A percentile compares a stretch with the other conserved stretches of the same genome.
phyloP scores from a whole-genome alignment of 2,329 filamentous ascomycete species.

The Dactylellina sp. region DNA sequence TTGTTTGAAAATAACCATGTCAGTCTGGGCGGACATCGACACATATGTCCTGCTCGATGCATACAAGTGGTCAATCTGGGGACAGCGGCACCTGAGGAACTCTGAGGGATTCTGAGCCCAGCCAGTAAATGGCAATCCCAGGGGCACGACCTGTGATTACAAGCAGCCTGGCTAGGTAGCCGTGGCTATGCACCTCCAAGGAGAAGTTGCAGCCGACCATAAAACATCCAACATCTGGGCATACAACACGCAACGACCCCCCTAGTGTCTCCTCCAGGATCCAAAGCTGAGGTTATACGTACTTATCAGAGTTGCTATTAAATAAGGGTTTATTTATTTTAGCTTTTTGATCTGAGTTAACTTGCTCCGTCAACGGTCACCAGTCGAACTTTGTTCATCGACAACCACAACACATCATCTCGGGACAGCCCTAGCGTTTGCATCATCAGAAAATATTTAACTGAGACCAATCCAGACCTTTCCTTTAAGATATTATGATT shows the following conservation, averaged over 20 bases:
- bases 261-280: neutral
- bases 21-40: too few species aligned
- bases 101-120: neutral
- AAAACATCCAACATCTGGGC: slow-evolving; percentile 17
- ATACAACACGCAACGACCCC: slow-evolving; percentile 6
- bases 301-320: too few species aligned
- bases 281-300: too few species aligned
- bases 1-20: slow-evolving; percentile 9
- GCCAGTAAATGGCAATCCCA: slow-evolving; percentile 10
- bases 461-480: too few species aligned
- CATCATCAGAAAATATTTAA: too few species aligned
- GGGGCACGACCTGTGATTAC: slow-evolving; percentile 28
- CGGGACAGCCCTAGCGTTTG: too few species aligned
- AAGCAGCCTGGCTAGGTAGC: slow-evolving; percentile 15
- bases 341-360: too few species aligned
- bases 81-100: neutral
- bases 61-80: neutral
- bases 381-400: too few species aligned
- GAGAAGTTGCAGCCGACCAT: slow-evolving; percentile 15
- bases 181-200: slow-evolving; percentile 27
- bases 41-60: neutral
- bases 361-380: too few species aligned
- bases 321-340: too few species aligned
- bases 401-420: too few species aligned
- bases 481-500: too few species aligned